Percentiles rank a stretch among this genome's conserved stretches.
Evolutionary conservation across 2,329 filamentous ascomycete genomes (phyloP).

Genomic region (Endothia cerciana): DNA sequence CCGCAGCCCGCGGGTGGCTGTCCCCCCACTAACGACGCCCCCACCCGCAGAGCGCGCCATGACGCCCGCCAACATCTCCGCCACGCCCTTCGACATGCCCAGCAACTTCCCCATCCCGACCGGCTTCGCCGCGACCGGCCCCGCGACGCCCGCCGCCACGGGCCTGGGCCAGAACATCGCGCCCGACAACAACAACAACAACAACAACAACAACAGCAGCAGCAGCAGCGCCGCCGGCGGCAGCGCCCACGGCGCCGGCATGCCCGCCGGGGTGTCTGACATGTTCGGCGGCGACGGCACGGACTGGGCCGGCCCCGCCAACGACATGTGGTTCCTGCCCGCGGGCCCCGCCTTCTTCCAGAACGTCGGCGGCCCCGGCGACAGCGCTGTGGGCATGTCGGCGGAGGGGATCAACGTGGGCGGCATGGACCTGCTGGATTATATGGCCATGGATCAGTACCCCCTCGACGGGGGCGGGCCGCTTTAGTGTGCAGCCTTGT

Average conservation of each 20-base stretch:
- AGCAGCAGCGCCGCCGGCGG: conserved; percentile 32
- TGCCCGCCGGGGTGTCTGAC: conserved; percentile 35
- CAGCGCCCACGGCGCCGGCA: conserved; percentile 21
- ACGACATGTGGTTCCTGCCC: conserved; percentile 70
- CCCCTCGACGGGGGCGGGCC: conserved; percentile 35
- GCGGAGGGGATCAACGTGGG: conserved; percentile 70
- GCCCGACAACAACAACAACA: conserved; percentile 40
- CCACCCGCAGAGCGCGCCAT: conserved; percentile 42
- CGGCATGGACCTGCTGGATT: conserved; percentile 68
- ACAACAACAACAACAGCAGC: conserved; percentile 36
- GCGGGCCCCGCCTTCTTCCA: conserved; percentile 67
- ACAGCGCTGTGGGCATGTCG: conserved; percentile 60
- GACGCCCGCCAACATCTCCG: conserved; percentile 60
- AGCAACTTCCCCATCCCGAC: conserved; percentile 59
- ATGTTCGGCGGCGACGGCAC: conserved; percentile 48
- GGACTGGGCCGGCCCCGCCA: conserved; percentile 57
- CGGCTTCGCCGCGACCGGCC: conserved; percentile 45
- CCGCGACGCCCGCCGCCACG: conserved; percentile 51
- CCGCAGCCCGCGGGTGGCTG: too few relatives aligned
- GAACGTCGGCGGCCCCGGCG: conserved; percentile 61
- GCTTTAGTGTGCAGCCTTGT: conserved; percentile 5
- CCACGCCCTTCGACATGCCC: conserved; percentile 64
- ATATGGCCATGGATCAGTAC: conserved; percentile 65
- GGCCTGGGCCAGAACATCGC: conserved; percentile 30
- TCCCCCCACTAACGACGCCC: too few relatives aligned